Base-by-base conservation (phyloP, 805 yeast species). In the Starmerella floris region DNA sequence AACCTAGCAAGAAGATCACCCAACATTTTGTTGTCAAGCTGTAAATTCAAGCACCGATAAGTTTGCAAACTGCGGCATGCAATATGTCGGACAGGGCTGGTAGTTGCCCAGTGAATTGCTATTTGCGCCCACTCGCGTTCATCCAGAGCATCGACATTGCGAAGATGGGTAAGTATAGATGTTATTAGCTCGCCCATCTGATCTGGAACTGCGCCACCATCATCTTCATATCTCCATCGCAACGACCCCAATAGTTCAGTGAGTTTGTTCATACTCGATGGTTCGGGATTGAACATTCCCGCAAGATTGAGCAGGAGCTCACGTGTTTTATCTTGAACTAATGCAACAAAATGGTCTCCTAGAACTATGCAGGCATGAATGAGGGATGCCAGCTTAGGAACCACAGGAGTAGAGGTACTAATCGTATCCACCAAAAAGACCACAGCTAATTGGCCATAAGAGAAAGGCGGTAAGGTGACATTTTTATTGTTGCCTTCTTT, bases 51-150 rank as follows among this genome's bases (percentile, higher is more conserved):
- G 3, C 93, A 81, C 35, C 99, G 68, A 63, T 87, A 91, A 0
- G 87, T 70, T 58, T 91, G 98, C 62, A 93, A 88, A 0, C 97
- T 87, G 22, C 98, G 72, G 51, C 98, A 91, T 0, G 99, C 98
- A 51, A 91, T 74, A 58, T 93, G 99, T 55, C 96, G 71, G 2
- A 88, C 97, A 2, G 96, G 93, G 64, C 97, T 91, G 1, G 95
- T 79, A 0, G 98, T 91, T 0, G 98, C 96, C 98, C 98, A 91
- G 23, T 72, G 69, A 28, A 93, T 66, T 0, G 97, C 79, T 3
- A 73, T 75, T 27, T 78, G 65, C 39, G 94, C 79, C 98, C 98
- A 91, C 39, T 79, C 48, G 4, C 45, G 35, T 1, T 28, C 32
- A 20, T 51, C 47, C 15, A 49, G 28, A 5, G 82, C 33, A 4